Conservation (phyloP, 177 flowering plant species). For the Tripterygium wilfordii region DNA sequence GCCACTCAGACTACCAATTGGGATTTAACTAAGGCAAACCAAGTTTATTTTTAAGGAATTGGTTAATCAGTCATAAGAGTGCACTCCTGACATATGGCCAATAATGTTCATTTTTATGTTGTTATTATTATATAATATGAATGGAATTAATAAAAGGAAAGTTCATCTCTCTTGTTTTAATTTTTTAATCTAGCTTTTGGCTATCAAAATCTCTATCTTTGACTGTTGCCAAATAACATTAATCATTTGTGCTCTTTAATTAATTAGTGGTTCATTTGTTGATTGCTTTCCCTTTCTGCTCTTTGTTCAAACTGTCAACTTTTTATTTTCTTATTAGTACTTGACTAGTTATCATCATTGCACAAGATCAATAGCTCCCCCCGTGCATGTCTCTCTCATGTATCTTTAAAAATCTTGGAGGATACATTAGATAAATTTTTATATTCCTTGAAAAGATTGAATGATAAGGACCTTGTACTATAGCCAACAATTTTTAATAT, state of each 20-base stretch:
- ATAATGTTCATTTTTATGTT: neutral
- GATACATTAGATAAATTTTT: slow-evolving; percentile 8
- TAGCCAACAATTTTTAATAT: neutral
- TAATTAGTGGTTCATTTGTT: slow-evolving; percentile 14
- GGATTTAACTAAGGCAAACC: too few species aligned
- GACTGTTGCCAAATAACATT: slow-evolving; percentile 14
- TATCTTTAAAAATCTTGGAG: slow-evolving; percentile 22
- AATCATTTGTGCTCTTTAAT: too few species aligned
- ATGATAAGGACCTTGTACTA: neutral
- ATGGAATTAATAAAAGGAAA: neutral
- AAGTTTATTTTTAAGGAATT: too few species aligned
- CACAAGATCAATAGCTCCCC: slow-evolving; percentile 4
- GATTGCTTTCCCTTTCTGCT: slow-evolving; percentile 10
- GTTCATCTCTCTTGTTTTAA: neutral
- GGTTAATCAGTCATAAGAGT: too few species aligned
- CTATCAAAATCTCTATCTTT: slow-evolving; percentile 13
- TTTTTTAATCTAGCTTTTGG: neutral
- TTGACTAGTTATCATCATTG: slow-evolving; percentile 11
- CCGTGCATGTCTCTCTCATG: slow-evolving; percentile 2
- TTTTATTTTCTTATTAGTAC: slow-evolving; percentile 1
- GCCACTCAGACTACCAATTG: too few species aligned
- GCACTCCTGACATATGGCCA: too few species aligned
- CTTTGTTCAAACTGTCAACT: slow-evolving; percentile 19
- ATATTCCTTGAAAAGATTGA: neutral
- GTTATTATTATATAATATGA: neutral